Evolutionary conservation across 768 basidiomycete species (phyloP).

Genomic region (Suillus placidus): DNA sequence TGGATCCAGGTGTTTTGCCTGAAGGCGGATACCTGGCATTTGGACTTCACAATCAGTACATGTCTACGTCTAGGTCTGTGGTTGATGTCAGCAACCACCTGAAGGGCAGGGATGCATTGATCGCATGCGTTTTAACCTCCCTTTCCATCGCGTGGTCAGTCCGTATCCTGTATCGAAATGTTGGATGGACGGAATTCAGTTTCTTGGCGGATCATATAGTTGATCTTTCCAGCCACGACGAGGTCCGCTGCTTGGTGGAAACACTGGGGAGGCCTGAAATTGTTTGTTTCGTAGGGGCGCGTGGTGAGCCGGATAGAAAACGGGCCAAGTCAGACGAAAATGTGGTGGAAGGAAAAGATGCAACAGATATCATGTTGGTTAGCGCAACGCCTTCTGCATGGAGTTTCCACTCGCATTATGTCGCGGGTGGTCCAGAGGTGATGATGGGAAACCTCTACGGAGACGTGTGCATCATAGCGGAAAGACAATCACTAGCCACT

Average conservation of each 20-base stretch:
- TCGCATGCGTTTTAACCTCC: conserved; percentile 5
- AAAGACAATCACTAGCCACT: neutral
- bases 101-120: conserved; percentile 9
- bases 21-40: conserved; percentile 45
- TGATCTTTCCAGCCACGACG: neutral
- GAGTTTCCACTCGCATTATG: conserved; percentile 4
- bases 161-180: conserved; percentile 9
- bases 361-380: neutral
- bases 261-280: neutral
- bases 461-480: conserved; percentile 8
- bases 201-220: conserved; percentile 4
- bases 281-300: neutral
- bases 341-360: neutral
- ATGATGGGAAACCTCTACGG: conserved; percentile 6
- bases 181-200: conserved; percentile 5
- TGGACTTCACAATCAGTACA: conserved; percentile 41
- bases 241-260: neutral
- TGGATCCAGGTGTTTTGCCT: conserved; percentile 38
- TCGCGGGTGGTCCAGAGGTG: conserved; percentile 1
- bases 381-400: conserved; percentile 5
- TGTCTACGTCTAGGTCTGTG: conserved; percentile 11
- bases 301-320: conserved; percentile 3
- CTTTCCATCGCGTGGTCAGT: conserved; percentile 10
- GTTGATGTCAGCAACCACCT: conserved; percentile 16
- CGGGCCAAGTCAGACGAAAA: neutral